phyloP scores from a whole-genome alignment of 805 yeast species.

The Nakazawaea anatomiae region DNA sequence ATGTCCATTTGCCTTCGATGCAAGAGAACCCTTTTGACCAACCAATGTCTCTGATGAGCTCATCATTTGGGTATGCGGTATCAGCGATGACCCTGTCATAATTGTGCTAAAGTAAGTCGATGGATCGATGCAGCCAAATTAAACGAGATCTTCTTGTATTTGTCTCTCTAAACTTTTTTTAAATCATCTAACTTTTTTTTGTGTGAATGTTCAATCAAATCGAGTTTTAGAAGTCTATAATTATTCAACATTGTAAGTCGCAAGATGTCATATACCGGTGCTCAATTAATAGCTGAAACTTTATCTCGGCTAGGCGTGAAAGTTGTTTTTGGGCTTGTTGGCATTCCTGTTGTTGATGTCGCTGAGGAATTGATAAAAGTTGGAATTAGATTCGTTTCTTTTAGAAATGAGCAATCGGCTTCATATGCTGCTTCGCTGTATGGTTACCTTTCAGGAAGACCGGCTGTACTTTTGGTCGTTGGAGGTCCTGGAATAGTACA shows the following conservation, averaged over 20 bases:
- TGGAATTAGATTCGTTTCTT: constrained; percentile 53
- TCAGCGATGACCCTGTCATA: neutral
- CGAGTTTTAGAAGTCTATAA: no score
- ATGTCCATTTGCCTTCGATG: neutral
- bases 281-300: constrained; percentile 41
- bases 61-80: neutral
- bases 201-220: neutral
- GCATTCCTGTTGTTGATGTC: constrained; percentile 67
- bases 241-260: neutral
- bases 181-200: neutral
- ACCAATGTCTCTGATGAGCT: neutral
- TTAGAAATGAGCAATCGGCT: constrained; percentile 70
- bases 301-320: constrained; percentile 45
- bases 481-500: constrained; percentile 76
- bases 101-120: neutral
- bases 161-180: no score
- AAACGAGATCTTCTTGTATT: no score
- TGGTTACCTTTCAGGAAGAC: constrained; percentile 58
- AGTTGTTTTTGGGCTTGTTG: constrained; percentile 65
- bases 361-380: constrained; percentile 53
- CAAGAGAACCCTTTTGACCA: neutral
- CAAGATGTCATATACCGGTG: constrained; percentile 25
- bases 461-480: constrained; percentile 64
- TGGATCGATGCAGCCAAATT: no score
- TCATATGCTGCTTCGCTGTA: constrained; percentile 71